Conservation (phyloP, 176 grass and related monocot genomes). For the Hordeum marinum region DNA sequence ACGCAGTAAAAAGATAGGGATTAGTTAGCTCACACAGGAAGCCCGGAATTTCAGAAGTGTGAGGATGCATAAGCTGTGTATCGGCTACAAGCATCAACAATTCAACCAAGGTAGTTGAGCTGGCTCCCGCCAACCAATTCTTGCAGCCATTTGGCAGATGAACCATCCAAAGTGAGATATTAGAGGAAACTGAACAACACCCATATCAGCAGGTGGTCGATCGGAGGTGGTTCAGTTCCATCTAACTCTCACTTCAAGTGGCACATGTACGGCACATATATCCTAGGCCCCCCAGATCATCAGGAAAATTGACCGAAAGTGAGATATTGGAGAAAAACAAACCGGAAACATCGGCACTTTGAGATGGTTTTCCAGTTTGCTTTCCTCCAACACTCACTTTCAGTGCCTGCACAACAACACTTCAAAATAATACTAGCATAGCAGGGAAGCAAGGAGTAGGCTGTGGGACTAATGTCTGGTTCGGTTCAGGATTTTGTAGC, state of each 20-base stretch:
- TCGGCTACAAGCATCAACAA: not conserved
- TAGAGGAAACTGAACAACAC: not conserved
- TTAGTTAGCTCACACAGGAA: not conserved
- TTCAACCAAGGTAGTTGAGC: not conserved
- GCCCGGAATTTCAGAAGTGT: not conserved
- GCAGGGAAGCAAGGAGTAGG: not conserved
- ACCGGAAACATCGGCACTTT: not conserved
- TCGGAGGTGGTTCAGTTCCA: not conserved
- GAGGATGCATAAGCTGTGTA: not conserved
- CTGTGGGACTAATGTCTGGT: not conserved
- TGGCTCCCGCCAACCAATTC: not conserved
- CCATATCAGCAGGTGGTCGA: not conserved
- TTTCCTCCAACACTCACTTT: conserved; percentile 29
- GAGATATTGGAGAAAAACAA: conserved; percentile 17
- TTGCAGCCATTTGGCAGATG: not conserved
- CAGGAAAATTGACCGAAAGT: not conserved
- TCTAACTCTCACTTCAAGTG: conserved; percentile 39
- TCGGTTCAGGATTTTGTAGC: not conserved
- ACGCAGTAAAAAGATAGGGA: not conserved
- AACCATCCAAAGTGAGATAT: conserved; percentile 23
- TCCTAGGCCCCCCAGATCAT: not conserved
- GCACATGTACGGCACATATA: not conserved
- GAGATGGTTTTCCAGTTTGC: conserved; percentile 21
- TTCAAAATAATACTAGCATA: not conserved
- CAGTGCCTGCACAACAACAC: not conserved